Evolutionary conservation across 192 early-diverging fungal genomes (phyloP).

Genomic region (Linnemannia elongata): DNA sequence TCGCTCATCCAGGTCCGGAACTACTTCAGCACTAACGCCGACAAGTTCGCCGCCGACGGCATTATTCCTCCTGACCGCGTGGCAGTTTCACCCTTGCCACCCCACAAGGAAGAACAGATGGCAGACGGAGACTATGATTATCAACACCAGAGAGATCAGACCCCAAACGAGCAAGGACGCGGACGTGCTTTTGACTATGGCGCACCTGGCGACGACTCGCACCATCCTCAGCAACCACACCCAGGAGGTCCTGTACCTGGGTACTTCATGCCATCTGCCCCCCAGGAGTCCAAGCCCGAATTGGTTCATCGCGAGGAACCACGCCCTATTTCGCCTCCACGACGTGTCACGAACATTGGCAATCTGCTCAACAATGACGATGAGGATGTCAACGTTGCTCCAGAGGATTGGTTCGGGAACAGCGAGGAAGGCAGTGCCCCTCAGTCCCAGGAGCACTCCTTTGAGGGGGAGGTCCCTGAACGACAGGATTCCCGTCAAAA

Average conservation of each 20-base stretch:
- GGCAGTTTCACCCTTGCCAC: background rate
- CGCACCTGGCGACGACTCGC: background rate
- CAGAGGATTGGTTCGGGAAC: conserved; percentile 51
- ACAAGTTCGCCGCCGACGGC: conserved; percentile 36
- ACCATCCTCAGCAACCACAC: background rate
- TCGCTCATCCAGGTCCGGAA: conserved; percentile 88
- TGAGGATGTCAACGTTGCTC: conserved; percentile 48
- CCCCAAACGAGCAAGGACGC: background rate
- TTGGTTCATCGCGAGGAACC: background rate
- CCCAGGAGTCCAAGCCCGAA: background rate
- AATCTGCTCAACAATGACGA: conserved; percentile 53
- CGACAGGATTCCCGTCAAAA: background rate
- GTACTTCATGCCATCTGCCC: conserved; percentile 25
- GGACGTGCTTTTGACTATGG: background rate
- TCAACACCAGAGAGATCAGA: background rate
- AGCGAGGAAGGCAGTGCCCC: conserved; percentile 18
- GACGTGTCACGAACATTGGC: conserved; percentile 53
- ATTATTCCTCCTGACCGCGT: conserved; percentile 12
- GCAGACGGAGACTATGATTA: background rate
- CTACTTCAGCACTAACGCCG: conserved; percentile 77
- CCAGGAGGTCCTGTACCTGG: conserved; percentile 21
- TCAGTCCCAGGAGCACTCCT: conserved; percentile 20
- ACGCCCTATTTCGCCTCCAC: conserved; percentile 24
- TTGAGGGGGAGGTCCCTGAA: conserved; percentile 1
- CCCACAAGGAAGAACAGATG: conserved; percentile 11